Conservation (phyloP, 192 early-diverging fungal species). For the Borealophlyctis nickersoniae region DNA sequence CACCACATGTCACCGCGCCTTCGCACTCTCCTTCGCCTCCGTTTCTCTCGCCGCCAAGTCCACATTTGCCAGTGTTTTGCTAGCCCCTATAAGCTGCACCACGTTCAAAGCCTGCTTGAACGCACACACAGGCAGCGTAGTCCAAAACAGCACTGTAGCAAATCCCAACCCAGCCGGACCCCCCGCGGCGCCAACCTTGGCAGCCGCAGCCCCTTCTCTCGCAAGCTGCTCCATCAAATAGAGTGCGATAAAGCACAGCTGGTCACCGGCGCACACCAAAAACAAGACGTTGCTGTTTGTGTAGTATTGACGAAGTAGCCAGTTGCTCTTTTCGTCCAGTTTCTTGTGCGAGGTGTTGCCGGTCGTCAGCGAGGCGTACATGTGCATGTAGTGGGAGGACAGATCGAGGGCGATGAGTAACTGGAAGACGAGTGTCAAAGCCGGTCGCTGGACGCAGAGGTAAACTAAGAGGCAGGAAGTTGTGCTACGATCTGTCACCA, state of each 20-base stretch:
- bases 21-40: conserved; percentile 20
- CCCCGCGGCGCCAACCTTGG: conserved; percentile 12
- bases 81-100: conserved; percentile 88
- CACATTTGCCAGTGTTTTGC: conserved; percentile 66
- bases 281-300: conserved; percentile 89
- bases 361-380: conserved; percentile 86
- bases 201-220: conserved; percentile 6
- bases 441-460: conserved; percentile 65
- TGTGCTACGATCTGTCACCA: conserved; percentile 96
- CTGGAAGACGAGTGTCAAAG: conserved; percentile 79
- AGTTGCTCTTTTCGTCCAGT: conserved; percentile 68
- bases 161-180: conserved; percentile 2
- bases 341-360: conserved; percentile 90
- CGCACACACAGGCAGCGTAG: conserved; percentile 72
- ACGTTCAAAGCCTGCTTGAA: conserved; percentile 93
- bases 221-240: conserved; percentile 49
- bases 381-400: conserved; percentile 97
- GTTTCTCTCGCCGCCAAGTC: conserved; percentile 51
- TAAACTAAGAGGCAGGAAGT: conserved; percentile 89
- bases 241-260: conserved; percentile 86
- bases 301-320: conserved; percentile 86
- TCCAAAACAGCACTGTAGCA: conserved; percentile 19
- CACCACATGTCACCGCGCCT: too few relatives aligned
- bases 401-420: conserved; percentile 90
- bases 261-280: conserved; percentile 85